Base-by-base conservation (phyloP, 441 rosid species). In the Kokia cookei region DNA sequence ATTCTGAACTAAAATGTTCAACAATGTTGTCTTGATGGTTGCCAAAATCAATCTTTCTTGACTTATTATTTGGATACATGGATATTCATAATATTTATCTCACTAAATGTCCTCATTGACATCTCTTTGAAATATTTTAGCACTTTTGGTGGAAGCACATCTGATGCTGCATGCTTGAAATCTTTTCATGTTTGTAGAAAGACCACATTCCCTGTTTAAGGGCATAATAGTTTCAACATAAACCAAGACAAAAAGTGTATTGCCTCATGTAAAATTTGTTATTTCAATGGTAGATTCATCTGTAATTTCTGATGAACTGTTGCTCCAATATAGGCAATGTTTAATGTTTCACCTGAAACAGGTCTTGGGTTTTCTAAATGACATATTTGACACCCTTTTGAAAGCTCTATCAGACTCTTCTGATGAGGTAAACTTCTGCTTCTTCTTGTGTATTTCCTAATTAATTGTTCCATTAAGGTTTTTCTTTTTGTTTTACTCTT, bases 321-420 rank as follows among this genome's bases (percentile, higher is more conserved):
- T 74, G 22, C 48, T 79, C 27, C 69, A 37, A 15, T 65, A 42
- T 68, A 26, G 58, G 50, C 50, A 42, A 17, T 75, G 66, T 47
- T 42, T 64, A 32, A n/a, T 74, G 55, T 74, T 79, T 73, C 73
- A n/a, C 71, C 42, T 84, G 86, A 42, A 75, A 80, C 94, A 97
- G 99, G 99, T 94, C 71, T 71, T 94, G 74, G 48, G 83, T 79
- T 93, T 83, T 82, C 86, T 94, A 82, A 89, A 89, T 61, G 97
- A 97, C 80, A 90, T 97, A 81, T 91, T 97, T 72, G 97, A 94
- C 76, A 91, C 97, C 14, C 97, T 97, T 71, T 82, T 97, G 79
- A 89, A 90, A 85, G 97, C 92, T 62, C 84, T 97, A 48, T 94
- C 99, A 27, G 99, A 97, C 85, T 87, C 97, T 79, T 91, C 98